These are phyloP conservation scores for Blastobotrys petasosporus DNA, from an alignment of 1,139 yeast species.

Conservation along the genomic window DNA sequence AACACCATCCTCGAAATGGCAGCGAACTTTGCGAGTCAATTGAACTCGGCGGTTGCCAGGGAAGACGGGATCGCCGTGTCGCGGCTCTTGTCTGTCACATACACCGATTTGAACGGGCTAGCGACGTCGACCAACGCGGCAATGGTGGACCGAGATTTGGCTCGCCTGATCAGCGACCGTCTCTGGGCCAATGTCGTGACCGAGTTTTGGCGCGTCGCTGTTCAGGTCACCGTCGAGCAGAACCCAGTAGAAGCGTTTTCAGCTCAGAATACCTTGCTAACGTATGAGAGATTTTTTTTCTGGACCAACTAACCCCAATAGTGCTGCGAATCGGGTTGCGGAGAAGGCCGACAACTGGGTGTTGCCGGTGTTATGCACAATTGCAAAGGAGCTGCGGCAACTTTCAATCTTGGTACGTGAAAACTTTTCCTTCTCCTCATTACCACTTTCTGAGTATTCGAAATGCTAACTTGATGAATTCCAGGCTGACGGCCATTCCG, in stretches of 20 bases:
- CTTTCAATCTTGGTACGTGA: slow-evolving; percentile 30
- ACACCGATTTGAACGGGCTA: slow-evolving; percentile 18
- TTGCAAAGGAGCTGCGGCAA: slow-evolving; percentile 50
- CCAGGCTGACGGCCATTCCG: slow-evolving; percentile 8
- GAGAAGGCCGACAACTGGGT: slow-evolving; percentile 65
- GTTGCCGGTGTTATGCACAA: slow-evolving; percentile 49
- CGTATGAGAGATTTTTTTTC: slow-evolving; percentile 14
- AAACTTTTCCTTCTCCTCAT: neutral
- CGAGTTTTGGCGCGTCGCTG: slow-evolving; percentile 28
- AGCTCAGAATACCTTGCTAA: slow-evolving; percentile 26
- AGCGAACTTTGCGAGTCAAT: slow-evolving; percentile 16
- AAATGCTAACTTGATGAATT: too few relatives aligned
- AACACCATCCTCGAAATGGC: slow-evolving; percentile 7
- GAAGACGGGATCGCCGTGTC: slow-evolving; percentile 25
- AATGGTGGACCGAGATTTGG: slow-evolving; percentile 17
- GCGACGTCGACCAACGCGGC: slow-evolving; percentile 24
- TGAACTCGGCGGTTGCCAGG: slow-evolving; percentile 17
- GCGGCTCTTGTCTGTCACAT: slow-evolving; percentile 23
- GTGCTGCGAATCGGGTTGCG: slow-evolving; percentile 47
- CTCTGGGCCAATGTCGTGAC: slow-evolving; percentile 26
- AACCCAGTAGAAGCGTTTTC: slow-evolving; percentile 26
- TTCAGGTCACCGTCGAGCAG: slow-evolving; percentile 21
- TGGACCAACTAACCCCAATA: slow-evolving; percentile 6
- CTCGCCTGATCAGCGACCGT: slow-evolving; percentile 13
- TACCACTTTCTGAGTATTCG: neutral